A percentile compares a stretch with the other conserved stretches of the same genome.
Evolutionary conservation across 768 basidiomycete species (phyloP).

Genomic region (Cantharellus cinnabarinus): DNA sequence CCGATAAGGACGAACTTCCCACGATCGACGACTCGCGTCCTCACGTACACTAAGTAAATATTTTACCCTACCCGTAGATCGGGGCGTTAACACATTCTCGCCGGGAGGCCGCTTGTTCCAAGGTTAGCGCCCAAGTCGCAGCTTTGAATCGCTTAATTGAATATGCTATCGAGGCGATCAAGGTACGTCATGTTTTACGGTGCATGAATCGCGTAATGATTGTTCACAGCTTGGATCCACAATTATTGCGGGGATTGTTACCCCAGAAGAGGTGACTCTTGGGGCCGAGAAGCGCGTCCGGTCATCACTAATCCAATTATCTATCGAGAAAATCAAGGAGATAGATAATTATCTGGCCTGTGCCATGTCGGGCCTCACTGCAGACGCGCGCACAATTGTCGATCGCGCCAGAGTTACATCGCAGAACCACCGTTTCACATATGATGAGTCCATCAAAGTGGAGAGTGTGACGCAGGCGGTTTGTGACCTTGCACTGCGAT

Average conservation of each 20-base stretch:
- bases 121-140: slow-evolving; percentile 30
- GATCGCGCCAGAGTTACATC: slow-evolving; percentile 96
- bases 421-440: slow-evolving; percentile 89
- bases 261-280: slow-evolving; percentile 75
- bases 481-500: slow-evolving; percentile 88
- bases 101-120: slow-evolving; percentile 97
- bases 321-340: slow-evolving; percentile 99
- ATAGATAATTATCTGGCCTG: slow-evolving; percentile 92
- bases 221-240: slow-evolving; percentile 74
- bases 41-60: slow-evolving; percentile 34
- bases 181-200: slow-evolving; percentile 27
- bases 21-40: too few relatives aligned
- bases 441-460: slow-evolving; percentile 91
- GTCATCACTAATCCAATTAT: slow-evolving; percentile 86
- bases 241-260: slow-evolving; percentile 74
- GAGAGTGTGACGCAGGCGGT: slow-evolving; percentile 97
- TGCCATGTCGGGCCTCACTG: slow-evolving; percentile 88
- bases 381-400: slow-evolving; percentile 98
- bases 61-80: slow-evolving; percentile 46
- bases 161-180: slow-evolving; percentile 99
- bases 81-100: slow-evolving; percentile 97
- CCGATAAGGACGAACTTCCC: too few relatives aligned
- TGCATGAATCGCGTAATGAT: background rate
- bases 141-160: slow-evolving; percentile 44
- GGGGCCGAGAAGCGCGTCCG: slow-evolving; percentile 98